Base-by-base conservation (phyloP, 768 basidiomycete species). In the Serendipita vermifera region DNA sequence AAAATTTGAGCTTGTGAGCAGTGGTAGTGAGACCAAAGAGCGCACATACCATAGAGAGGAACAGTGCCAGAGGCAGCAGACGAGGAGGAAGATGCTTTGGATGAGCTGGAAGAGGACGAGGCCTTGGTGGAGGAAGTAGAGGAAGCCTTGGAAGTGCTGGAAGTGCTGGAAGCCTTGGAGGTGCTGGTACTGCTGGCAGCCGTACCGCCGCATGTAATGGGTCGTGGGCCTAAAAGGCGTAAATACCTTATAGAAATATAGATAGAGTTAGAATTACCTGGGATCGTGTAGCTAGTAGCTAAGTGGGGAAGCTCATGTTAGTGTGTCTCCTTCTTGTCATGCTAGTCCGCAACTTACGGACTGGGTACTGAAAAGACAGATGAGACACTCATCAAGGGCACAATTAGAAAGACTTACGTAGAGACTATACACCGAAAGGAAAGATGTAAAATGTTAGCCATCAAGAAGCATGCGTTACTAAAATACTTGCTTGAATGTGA, bases 401-500 rank as follows among this genome's bases (percentile, higher is more conserved):
- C n/a, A n/a, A n/a, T n/a, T n/a, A n/a, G n/a, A 51, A 15, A 26
- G 24, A 51, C 46, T 51, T 31, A 51, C 46, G 46, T 51, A 51
- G 24, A 51, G 26, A 31, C 46, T 51, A 31, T 20, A 15, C 26
- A 7, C 22, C 9, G 17, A 29, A 26, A 31, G 24, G 17, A 11
- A 9, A 27, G 2, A 22, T 7, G 15, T 20, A 51, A 22, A n/a
- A n/a, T n/a, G 46, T 51, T 31, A 51, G 46, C n/a, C 17, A 6
- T 20, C 15, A n/a, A 41, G n/a, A 36, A n/a, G 9, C n/a, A n/a
- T 36, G 9, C 35, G n/a, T 9, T 36, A n/a, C 9, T 9, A 36
- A n/a, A n/a, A 9, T 36, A 36, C 35, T n/a, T n/a, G 65, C 61
- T 68, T 66, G 62, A 69, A 62, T 48, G 56, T 66, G 60, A 69